Evolutionary conservation across 257 asterid species (phyloP), one percentile per base, ranked within the genome.

Genomic region (Solanum chmielewskii): DNA sequence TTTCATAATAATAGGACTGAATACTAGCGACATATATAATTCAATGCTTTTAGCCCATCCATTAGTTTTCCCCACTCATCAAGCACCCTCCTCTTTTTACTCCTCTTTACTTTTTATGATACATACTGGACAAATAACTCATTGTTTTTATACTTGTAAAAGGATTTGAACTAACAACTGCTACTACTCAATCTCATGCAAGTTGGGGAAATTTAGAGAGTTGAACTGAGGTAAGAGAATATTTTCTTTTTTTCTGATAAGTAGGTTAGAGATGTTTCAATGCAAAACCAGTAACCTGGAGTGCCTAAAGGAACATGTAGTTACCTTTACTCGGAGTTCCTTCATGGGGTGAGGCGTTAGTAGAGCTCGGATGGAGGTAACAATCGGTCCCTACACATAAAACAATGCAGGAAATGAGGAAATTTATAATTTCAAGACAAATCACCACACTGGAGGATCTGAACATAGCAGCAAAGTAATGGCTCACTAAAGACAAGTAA

Each of bases 331-430:
- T 62, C 99, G 93, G 83, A 97, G 99, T 93, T 97, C 99, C 94
- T 93, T 96, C 99, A 97, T 97, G 20, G 99, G 99, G 90, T 97
- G 98, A 88, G 99, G 99, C 8, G 99, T 95, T 89, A 97, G 88
- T 89, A 97, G 89, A 10, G 99, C 99, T 92, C 99, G 93, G 86
- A 97, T 97, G 25, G 92, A 84, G 90, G 99, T 90, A 82, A 92
- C 96, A 88, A 97, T 94, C 84, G 99, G 99, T 64, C 95, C 99
- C 99, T 95, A 15, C 44, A 92, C 59, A 81, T 71, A 69, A 88
- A 7, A n/a, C 18, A 66, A 29, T 29, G 18, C 16, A 66, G 73
- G 33, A 29, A 66, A 66, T 6, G 74, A 66, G 64, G 86, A 70
- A 73, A 86, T 88, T 71, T 62, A 83, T 62, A 7, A 49, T 37